phyloP scores from a whole-genome alignment of 805 yeast species.

The Yarrowia sp. region DNA sequence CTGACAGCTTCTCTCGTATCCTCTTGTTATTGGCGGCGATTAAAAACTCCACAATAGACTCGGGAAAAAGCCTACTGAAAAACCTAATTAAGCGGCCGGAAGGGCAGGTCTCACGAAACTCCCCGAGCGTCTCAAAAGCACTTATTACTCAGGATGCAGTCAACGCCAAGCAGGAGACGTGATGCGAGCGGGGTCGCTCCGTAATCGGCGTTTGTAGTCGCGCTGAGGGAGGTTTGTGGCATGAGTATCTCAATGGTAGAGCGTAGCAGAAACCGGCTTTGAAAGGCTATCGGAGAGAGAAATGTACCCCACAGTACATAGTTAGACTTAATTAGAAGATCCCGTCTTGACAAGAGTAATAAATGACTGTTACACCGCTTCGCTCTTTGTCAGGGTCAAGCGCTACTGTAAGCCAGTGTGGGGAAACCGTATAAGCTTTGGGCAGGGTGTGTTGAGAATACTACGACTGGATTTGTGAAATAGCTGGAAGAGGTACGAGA shows the following conservation, averaged over 20 bases:
- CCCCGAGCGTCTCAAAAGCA: not conserved
- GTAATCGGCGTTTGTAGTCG: not conserved
- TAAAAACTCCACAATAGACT: not conserved
- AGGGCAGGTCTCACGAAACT: not conserved
- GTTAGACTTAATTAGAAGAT: not conserved
- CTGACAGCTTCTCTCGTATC: no score
- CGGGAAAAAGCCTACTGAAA: not conserved
- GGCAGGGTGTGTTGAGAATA: not conserved
- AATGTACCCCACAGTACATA: slow-evolving; percentile 3
- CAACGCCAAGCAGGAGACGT: not conserved
- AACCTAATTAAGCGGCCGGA: not conserved
- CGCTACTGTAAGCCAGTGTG: slow-evolving; percentile 8
- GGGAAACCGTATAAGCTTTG: not conserved
- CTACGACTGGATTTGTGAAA: not conserved
- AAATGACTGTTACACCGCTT: not conserved
- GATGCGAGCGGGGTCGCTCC: not conserved
- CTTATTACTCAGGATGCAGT: not conserved
- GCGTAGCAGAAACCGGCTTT: not conserved
- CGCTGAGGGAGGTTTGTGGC: no score
- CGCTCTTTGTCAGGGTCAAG: not conserved
- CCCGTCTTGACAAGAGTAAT: not conserved
- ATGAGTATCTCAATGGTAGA: no score
- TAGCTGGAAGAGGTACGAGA: not conserved
- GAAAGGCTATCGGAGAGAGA: not conserved
- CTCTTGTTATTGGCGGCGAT: not conserved